Conservation (phyloP, 1,284 basidiomycete genomes). For the Heterobasidion irregulare region DNA sequence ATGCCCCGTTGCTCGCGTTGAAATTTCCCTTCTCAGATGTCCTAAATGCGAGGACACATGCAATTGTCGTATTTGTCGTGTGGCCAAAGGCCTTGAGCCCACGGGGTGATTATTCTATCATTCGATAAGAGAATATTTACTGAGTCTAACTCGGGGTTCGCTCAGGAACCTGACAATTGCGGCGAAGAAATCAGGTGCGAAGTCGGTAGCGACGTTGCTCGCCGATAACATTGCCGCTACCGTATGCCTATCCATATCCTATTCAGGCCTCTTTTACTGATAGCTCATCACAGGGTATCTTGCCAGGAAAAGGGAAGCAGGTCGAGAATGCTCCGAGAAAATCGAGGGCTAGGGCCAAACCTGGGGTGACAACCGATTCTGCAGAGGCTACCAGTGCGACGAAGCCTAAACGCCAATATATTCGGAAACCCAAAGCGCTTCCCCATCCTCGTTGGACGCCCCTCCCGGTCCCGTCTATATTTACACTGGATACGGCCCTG, state of each 20-base stretch:
- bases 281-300: slow-evolving; percentile 13
- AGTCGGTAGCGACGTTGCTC: slow-evolving; percentile 33
- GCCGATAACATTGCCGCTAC: slow-evolving; percentile 22
- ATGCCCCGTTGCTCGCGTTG: neutral
- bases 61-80: slow-evolving; percentile 58
- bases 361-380: slow-evolving; percentile 10
- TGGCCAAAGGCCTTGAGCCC: slow-evolving; percentile 48
- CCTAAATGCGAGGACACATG: slow-evolving; percentile 58
- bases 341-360: slow-evolving; percentile 9
- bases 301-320: slow-evolving; percentile 19
- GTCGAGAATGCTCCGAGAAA: slow-evolving; percentile 10
- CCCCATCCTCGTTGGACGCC: slow-evolving; percentile 37
- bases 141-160: neutral
- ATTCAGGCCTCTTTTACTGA: neutral
- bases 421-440: slow-evolving; percentile 17
- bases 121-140: neutral
- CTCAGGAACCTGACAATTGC: slow-evolving; percentile 27
- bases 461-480: slow-evolving; percentile 31
- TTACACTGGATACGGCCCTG: slow-evolving; percentile 41
- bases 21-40: slow-evolving; percentile 36
- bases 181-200: slow-evolving; percentile 25
- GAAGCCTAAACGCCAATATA: slow-evolving; percentile 15
- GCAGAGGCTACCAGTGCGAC: slow-evolving; percentile 1
- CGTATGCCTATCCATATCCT: slow-evolving; percentile 16
- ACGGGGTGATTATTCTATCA: slow-evolving; percentile 36